These are phyloP conservation scores for Colletotrichum tropicicola DNA, from an alignment of 2,329 filamentous ascomycete species.

Conservation along the genomic window DNA sequence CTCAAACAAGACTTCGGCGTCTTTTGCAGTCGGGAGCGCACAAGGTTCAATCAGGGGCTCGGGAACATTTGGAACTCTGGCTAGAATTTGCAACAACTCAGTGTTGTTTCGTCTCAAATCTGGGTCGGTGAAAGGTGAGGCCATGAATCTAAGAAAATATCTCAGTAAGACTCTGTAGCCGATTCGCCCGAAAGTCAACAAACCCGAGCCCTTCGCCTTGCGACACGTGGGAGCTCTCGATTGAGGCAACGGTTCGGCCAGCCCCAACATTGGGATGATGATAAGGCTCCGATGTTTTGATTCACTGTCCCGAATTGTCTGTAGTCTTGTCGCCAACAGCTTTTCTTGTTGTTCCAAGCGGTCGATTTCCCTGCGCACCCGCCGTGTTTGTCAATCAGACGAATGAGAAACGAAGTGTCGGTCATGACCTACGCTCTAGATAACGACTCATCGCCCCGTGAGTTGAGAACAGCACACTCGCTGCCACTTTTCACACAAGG, in stretches of 20 bases:
- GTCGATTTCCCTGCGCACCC: conserved; percentile 30
- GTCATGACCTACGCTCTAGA: conserved; percentile 33
- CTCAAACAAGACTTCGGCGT: conserved; percentile 27
- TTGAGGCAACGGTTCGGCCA: conserved; percentile 31
- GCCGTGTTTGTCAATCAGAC: not conserved
- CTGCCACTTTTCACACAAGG: conserved; percentile 36
- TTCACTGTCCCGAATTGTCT: not conserved
- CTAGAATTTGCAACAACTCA: conserved; percentile 23
- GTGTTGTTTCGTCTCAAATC: conserved; percentile 28
- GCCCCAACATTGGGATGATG: not conserved
- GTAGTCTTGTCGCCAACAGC: not conserved
- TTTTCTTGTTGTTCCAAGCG: conserved; percentile 35
- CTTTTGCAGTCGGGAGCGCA: conserved; percentile 14
- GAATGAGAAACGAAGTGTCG: not conserved
- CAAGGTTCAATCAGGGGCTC: conserved; percentile 9
- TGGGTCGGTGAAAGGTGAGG: conserved; percentile 30
- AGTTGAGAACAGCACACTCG: conserved; percentile 39
- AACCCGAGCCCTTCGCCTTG: conserved; percentile 29
- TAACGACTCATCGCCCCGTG: conserved; percentile 34
- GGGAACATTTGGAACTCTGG: conserved; percentile 3
- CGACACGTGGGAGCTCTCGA: conserved; percentile 16
- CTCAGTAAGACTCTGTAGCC: too few species aligned
- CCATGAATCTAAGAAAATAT: conserved; percentile 21
- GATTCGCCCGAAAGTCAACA: not conserved
- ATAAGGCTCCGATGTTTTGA: not conserved